A percentile compares a stretch with the other conserved stretches of the same genome.
These are phyloP conservation scores for Cryptosporidium sp. DNA, from an alignment of 169 alveolate genomes.

Conservation along the genomic window DNA sequence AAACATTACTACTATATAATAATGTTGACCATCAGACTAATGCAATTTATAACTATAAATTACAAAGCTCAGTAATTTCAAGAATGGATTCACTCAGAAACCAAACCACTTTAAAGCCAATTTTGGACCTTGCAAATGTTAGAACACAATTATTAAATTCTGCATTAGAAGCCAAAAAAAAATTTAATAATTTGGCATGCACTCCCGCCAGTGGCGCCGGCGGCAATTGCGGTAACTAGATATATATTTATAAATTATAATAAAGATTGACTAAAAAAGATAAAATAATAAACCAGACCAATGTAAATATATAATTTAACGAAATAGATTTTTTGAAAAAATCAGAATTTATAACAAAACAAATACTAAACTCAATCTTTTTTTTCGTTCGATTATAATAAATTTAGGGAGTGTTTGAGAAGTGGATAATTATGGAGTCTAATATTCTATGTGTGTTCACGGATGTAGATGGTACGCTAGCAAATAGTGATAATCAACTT, in stretches of 20 bases:
- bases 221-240: conserved; percentile 5
- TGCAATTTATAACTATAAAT: not conserved
- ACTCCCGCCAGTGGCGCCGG: conserved; percentile 36
- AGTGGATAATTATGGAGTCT: not conserved
- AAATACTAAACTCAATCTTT: not conserved
- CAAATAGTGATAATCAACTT: conserved; percentile 33
- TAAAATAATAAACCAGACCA: not conserved
- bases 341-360: not conserved
- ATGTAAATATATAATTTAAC: not conserved
- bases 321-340: not conserved
- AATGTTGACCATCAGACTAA: conserved; percentile 5
- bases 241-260: not conserved
- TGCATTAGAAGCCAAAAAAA: not conserved
- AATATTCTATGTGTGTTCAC: conserved; percentile 61
- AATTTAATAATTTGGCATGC: not conserved
- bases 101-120: conserved; percentile 12
- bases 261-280: not conserved
- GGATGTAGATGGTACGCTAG: conserved; percentile 71
- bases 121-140: not conserved
- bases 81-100: not conserved
- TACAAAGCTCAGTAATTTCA: not conserved
- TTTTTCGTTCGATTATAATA: too few relatives aligned
- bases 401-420: too few relatives aligned
- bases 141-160: not conserved
- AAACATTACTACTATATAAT: conserved; percentile 11